phyloP scores from a whole-genome alignment of 306 rosid genomes.

The Herpetospermum pedunculosum region DNA sequence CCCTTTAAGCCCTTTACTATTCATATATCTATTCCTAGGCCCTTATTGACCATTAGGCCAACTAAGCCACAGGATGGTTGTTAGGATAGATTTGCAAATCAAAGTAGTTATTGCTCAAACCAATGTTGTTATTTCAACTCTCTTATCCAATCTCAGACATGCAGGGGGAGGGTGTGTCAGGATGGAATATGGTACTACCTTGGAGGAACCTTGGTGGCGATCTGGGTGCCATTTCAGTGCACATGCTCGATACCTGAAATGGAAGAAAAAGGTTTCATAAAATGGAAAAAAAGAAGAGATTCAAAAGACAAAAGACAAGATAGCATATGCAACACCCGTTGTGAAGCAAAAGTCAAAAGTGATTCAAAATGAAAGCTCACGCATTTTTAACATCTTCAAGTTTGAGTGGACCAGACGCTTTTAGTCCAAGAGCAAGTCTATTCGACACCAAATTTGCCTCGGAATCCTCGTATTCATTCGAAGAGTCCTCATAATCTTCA shows the following conservation, averaged over 20 bases:
- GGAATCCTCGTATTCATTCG: constrained; percentile 25
- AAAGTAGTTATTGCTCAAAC: not conserved
- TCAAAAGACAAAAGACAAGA: not conserved
- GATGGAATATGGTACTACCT: constrained; percentile 28
- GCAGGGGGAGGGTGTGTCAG: not conserved
- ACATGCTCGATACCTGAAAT: constrained; percentile 53
- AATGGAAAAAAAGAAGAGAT: not conserved
- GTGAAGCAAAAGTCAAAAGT: not conserved
- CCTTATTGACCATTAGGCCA: no score
- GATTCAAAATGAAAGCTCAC: constrained; percentile 30
- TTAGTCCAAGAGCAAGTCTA: constrained; percentile 73
- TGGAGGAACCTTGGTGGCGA: constrained; percentile 81
- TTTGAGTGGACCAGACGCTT: constrained; percentile 58
- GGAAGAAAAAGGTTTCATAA: not conserved
- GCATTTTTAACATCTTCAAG: constrained; percentile 75
- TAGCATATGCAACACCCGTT: not conserved
- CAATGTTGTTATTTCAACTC: not conserved
- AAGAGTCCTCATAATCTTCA: constrained; percentile 37
- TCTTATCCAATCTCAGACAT: no score
- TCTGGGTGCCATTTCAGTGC: constrained; percentile 95
- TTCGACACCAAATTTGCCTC: constrained; percentile 28
- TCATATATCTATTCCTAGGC: no score
- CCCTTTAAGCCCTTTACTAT: no score
- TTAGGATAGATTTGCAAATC: not conserved
- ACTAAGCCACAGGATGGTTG: no score